Conservation (phyloP, 2,329 filamentous ascomycete species). For the Macroventuria anomochaeta region DNA sequence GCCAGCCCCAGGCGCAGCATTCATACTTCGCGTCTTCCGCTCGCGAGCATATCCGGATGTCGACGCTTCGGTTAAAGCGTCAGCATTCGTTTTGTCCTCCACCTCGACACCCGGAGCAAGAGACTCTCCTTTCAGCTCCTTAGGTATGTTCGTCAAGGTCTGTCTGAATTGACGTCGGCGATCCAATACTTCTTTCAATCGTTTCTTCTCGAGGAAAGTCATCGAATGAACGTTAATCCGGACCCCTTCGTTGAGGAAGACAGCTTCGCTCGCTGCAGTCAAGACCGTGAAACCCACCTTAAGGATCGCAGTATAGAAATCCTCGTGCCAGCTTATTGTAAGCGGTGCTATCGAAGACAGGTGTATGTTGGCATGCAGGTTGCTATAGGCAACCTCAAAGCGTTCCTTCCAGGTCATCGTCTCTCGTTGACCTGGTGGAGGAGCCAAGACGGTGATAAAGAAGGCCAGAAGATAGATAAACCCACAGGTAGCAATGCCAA, state of each 20-base stretch:
- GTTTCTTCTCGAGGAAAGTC: constrained; percentile 93
- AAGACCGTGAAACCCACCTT: constrained; percentile 86
- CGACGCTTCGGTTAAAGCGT: constrained; percentile 32
- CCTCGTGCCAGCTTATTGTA: constrained; percentile 83
- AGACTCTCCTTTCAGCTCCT: constrained; percentile 51
- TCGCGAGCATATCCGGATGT: constrained; percentile 69
- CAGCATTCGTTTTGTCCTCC: constrained; percentile 46
- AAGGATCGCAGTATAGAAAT: constrained; percentile 91
- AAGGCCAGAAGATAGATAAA: constrained; percentile 81
- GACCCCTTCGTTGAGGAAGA: constrained; percentile 90
- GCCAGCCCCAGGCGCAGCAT: constrained; percentile 29
- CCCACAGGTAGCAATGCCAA: constrained; percentile 77
- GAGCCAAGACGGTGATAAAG: constrained; percentile 73
- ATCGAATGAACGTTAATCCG: constrained; percentile 73
- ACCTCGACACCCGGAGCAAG: constrained; percentile 46
- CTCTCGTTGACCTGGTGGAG: constrained; percentile 59
- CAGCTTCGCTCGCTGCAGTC: constrained; percentile 92
- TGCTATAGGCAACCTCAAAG: constrained; percentile 75
- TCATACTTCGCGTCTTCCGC: constrained; percentile 62
- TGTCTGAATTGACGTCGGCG: constrained; percentile 51
- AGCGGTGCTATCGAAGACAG: constrained; percentile 71
- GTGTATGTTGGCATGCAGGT: constrained; percentile 91
- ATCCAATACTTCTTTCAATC: constrained; percentile 75
- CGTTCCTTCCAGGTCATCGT: constrained; percentile 63
- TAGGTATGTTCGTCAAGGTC: constrained; percentile 47